These are phyloP conservation scores for Pichia sp. DNA, from an alignment of 1,139 yeast genomes.

Conservation along the genomic window DNA sequence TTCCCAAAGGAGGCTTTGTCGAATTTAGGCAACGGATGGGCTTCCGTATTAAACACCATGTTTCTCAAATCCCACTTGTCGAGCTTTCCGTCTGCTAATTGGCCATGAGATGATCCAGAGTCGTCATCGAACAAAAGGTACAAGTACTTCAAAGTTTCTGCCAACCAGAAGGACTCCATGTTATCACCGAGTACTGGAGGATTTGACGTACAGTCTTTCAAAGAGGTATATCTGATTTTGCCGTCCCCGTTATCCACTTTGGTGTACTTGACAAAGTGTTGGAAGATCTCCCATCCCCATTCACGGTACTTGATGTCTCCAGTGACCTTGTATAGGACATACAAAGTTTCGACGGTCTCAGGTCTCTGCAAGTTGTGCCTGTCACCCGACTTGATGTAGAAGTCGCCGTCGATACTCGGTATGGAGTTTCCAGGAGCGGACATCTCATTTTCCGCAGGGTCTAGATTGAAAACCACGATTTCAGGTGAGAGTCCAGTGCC, in stretches of 20 bases:
- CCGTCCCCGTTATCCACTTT: constrained; percentile 48
- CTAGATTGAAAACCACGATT: constrained; percentile 70
- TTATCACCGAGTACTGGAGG: constrained; percentile 60
- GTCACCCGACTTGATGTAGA: constrained; percentile 66
- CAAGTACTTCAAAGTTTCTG: constrained; percentile 87
- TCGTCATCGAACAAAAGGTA: constrained; percentile 77
- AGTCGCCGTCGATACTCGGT: constrained; percentile 31
- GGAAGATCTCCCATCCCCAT: constrained; percentile 88
- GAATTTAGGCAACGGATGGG: constrained; percentile 84
- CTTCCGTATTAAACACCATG: constrained; percentile 86
- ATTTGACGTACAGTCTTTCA: constrained; percentile 59
- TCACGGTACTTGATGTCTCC: constrained; percentile 77
- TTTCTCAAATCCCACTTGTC: constrained; percentile 40
- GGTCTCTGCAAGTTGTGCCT: constrained; percentile 88
- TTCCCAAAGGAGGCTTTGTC: constrained; percentile 54
- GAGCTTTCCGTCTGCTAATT: constrained; percentile 26
- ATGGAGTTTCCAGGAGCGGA: constrained; percentile 20
- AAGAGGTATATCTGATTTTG: constrained; percentile 56
- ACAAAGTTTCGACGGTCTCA: constrained; percentile 88
- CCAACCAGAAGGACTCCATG: constrained; percentile 91
- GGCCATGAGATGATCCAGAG: constrained; percentile 27
- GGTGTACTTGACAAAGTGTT: constrained; percentile 61
- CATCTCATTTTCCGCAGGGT: neutral
- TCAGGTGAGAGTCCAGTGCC: constrained; percentile 84
- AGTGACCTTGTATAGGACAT: constrained; percentile 75